A percentile compares a stretch with the other conserved stretches of the same genome.
phyloP scores from a whole-genome alignment of 1,284 basidiomycete species.

The Marasmius oreades region DNA sequence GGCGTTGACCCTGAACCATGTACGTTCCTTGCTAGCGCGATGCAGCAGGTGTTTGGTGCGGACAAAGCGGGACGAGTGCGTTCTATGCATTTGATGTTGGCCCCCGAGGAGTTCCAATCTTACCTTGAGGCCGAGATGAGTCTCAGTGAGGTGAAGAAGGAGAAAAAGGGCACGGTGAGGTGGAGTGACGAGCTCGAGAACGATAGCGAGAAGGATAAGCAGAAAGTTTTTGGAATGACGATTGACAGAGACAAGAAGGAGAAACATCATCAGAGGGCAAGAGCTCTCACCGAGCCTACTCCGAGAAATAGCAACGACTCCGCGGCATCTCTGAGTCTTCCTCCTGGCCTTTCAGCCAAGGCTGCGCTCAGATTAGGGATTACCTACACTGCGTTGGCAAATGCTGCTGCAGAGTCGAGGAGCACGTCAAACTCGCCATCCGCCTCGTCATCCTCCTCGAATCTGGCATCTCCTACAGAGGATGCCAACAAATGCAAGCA shows the following conservation, averaged over 20 bases:
- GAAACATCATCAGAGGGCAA: slow-evolving; percentile 20
- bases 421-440: background rate
- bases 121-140: slow-evolving; percentile 1
- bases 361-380: slow-evolving; percentile 41
- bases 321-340: slow-evolving; percentile 6
- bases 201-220: background rate
- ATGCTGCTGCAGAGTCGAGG: slow-evolving; percentile 9
- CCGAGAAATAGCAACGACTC: slow-evolving; percentile 11
- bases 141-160: background rate
- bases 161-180: background rate
- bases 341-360: slow-evolving; percentile 36
- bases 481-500: slow-evolving; percentile 23
- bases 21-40: slow-evolving; percentile 36
- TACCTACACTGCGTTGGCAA: slow-evolving; percentile 31
- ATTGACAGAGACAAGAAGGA: slow-evolving; percentile 35
- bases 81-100: slow-evolving; percentile 52
- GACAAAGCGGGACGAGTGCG: slow-evolving; percentile 32
- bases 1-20: slow-evolving; percentile 46
- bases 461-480: background rate
- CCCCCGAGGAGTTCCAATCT: slow-evolving; percentile 35
- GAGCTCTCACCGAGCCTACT: slow-evolving; percentile 12
- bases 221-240: slow-evolving; percentile 20
- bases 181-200: slow-evolving; percentile 13
- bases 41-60: slow-evolving; percentile 50
- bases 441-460: slow-evolving; percentile 2